A percentile compares a stretch with the other conserved stretches of the same genome.
Conservation (phyloP, 2,329 filamentous ascomycete species). For the Talaromyces albobiverticillius region DNA sequence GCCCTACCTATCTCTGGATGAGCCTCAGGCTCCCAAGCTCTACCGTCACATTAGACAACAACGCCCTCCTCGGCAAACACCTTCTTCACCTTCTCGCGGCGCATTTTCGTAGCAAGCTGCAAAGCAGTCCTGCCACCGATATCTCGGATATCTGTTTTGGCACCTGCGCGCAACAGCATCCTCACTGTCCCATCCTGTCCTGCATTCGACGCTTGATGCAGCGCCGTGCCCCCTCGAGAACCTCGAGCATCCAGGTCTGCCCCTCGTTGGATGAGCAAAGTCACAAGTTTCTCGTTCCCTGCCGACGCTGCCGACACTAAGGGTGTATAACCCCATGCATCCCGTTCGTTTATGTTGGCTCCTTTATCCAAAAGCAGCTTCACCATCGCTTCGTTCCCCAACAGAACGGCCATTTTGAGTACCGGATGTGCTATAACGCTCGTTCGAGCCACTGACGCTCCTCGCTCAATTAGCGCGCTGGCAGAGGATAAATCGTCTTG, state of each 20-base stretch:
- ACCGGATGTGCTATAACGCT: background rate
- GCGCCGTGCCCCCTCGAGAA: background rate
- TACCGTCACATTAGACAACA: too few relatives aligned
- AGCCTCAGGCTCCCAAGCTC: too few relatives aligned
- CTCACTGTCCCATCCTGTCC: background rate
- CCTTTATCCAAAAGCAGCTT: background rate
- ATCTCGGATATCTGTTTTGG: background rate
- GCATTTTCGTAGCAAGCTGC: background rate
- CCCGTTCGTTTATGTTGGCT: slow-evolving; percentile 1
- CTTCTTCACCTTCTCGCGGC: slow-evolving; percentile 4
- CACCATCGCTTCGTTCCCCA: slow-evolving; percentile 2
- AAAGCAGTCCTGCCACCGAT: background rate
- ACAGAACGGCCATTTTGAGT: background rate
- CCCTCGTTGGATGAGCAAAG: background rate
- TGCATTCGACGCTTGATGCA: background rate
- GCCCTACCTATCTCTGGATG: too few relatives aligned
- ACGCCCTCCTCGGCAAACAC: background rate
- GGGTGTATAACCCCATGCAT: slow-evolving; percentile 2
- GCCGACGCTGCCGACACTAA: background rate
- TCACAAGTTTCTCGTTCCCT: background rate
- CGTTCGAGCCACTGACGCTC: background rate
- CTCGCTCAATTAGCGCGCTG: background rate
- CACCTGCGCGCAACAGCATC: background rate
- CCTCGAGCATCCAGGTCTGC: slow-evolving; percentile 1
- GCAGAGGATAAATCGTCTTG: background rate